Evolutionary conservation across 257 asterid species (phyloP), one percentile per base, ranked within the genome.

Genomic region (Linaria vulgaris): DNA sequence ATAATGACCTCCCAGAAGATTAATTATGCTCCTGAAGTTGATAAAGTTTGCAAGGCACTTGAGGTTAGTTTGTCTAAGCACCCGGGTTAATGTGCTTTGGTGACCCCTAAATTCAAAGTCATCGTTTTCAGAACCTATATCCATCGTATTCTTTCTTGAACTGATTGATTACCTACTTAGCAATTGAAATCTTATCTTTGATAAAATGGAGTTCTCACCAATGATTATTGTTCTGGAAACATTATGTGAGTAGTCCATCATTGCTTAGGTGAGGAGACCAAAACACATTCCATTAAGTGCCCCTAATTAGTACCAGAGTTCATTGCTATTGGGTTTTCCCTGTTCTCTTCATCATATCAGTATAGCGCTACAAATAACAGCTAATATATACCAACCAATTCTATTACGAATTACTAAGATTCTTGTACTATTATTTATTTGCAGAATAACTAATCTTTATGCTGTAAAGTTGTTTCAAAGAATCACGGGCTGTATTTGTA

Each of bases 31-130:
- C 89, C 95, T 0, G 98, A 91, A 83, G 96, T 91, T 48, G 94
- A 88, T 81, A 91, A 81, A 84, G 95, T 91, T 44, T 91, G 98
- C 91, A 91, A 88, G 75, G 98, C 98, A 23, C 95, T 91, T 47
- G 96, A 91, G 98, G 98, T 91, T 79, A 68, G 86, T 73, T 62
- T 67, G 53, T 63, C 59, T 54, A 68, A 72, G 58, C 53, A 76
- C 54, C 67, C 41, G 23, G 5, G 22, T 14, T 5, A 44, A 34
- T 72, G 37, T 59, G 38, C 50, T 54, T 22, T 12, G 1, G 64
- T 69, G 47, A 48, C 50, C 47, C 55, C 48, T 66, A 51, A 56
- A 17, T 59, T 65, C 45, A 41, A 60, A 19, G 45, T 14, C 20
- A 16, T 63, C 66, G n/a, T 44, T 39, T 17, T 56, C 56, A 24